Evolutionary conservation across 306 rosid genomes (phyloP).

Genomic region (Quercus engelmannii): DNA sequence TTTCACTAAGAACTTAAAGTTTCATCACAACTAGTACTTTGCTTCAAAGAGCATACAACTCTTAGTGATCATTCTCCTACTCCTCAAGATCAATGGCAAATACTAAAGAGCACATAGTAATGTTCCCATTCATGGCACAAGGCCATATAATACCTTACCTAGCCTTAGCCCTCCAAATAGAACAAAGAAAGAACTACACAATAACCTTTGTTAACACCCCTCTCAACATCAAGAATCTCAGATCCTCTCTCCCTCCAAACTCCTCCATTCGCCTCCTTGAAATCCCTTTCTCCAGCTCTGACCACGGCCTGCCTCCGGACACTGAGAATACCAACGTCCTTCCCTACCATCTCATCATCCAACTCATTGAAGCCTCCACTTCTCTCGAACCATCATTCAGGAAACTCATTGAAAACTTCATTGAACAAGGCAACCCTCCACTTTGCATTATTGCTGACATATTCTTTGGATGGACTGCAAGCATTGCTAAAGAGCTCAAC

Average conservation of each 20-base stretch:
- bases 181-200: conserved; percentile 11
- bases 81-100: conserved; percentile 27
- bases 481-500: conserved; percentile 44
- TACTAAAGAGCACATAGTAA: conserved; percentile 17
- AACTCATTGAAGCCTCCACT: conserved; percentile 49
- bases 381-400: conserved; percentile 33
- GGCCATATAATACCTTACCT: conserved; percentile 66
- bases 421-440: background rate
- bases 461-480: conserved; percentile 67
- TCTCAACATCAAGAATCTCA: conserved; percentile 36
- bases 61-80: too few relatives aligned
- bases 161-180: conserved; percentile 47
- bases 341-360: conserved; percentile 50
- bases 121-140: conserved; percentile 73
- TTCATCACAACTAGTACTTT: too few relatives aligned
- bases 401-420: conserved; percentile 23
- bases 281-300: conserved; percentile 44
- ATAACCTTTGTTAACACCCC: conserved; percentile 51
- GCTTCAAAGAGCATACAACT: too few relatives aligned
- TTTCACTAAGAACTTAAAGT: too few relatives aligned
- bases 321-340: conserved; percentile 52
- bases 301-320: conserved; percentile 49
- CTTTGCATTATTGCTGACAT: conserved; percentile 51
- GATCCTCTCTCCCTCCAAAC: conserved; percentile 40
- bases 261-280: conserved; percentile 43